A percentile compares a stretch with the other conserved stretches of the same genome.
These are phyloP conservation scores for Gryganskiella cystojenkinii DNA, from an alignment of 192 early-diverging fungal species.

Conservation along the genomic window DNA sequence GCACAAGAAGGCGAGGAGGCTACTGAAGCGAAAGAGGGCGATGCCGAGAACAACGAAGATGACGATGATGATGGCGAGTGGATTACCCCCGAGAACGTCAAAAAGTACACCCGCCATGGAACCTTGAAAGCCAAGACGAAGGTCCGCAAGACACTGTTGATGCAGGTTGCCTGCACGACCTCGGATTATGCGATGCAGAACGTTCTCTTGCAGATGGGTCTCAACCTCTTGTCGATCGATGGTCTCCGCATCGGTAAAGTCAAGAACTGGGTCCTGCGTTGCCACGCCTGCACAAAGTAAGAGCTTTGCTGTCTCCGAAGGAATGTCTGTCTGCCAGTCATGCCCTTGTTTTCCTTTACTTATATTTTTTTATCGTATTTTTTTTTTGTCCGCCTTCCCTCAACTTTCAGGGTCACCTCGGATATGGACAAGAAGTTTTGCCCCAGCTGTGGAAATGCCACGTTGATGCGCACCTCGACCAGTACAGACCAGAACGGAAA, in stretches of 20 bases:
- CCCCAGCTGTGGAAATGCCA: slow-evolving; percentile 88
- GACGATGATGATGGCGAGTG: slow-evolving; percentile 82
- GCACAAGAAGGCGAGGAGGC: slow-evolving; percentile 5
- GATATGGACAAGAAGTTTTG: slow-evolving; percentile 95
- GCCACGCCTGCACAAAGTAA: slow-evolving; percentile 93
- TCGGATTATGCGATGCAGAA: slow-evolving; percentile 98
- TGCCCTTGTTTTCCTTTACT: neutral
- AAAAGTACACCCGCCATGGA: slow-evolving; percentile 70
- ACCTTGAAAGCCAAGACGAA: slow-evolving; percentile 57
- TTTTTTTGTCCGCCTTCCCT: neutral
- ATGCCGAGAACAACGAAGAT: slow-evolving; percentile 13
- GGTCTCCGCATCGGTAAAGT: slow-evolving; percentile 80
- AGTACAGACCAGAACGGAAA: slow-evolving; percentile 84
- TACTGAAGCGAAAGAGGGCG: neutral
- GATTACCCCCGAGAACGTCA: slow-evolving; percentile 94
- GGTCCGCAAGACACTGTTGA: slow-evolving; percentile 34
- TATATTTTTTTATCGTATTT: neutral
- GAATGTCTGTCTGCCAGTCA: neutral
- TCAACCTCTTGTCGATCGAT: slow-evolving; percentile 86
- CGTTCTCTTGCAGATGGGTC: slow-evolving; percentile 92
- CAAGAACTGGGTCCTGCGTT: slow-evolving; percentile 92
- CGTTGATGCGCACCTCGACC: slow-evolving; percentile 86
- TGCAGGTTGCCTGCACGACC: slow-evolving; percentile 91
- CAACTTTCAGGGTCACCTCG: slow-evolving; percentile 73
- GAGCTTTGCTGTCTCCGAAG: slow-evolving; percentile 6